Conservation (phyloP, 169 alveolate genomes). For the Plasmodium gaboni region DNA sequence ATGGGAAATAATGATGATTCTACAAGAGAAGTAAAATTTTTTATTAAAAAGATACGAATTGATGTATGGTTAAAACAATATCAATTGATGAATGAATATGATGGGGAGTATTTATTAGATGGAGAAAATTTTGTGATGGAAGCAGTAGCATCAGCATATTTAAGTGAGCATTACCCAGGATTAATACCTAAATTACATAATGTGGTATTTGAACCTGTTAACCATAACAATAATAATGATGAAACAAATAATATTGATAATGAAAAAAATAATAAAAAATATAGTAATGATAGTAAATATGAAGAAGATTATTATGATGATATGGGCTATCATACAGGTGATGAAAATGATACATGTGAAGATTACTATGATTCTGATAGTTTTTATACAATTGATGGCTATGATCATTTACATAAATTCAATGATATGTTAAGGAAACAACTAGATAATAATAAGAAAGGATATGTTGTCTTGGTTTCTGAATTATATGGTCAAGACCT, state of each 20-base stretch:
- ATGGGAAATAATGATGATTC: conserved; percentile 9
- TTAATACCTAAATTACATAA: conserved; percentile 82
- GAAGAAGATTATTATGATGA: too few species aligned
- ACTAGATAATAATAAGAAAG: conserved; percentile 56
- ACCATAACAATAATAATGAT: background rate
- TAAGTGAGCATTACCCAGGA: conserved; percentile 59
- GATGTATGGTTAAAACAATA: conserved; percentile 84
- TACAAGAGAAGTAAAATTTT: conserved; percentile 58
- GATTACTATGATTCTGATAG: too few species aligned
- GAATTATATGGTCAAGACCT: conserved; percentile 79
- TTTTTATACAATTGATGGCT: too few species aligned
- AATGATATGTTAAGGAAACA: conserved; percentile 28
- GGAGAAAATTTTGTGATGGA: conserved; percentile 88
- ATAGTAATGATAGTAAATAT: too few species aligned
- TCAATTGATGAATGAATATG: conserved; percentile 78
- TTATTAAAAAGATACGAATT: conserved; percentile 83
- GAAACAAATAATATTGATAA: too few species aligned
- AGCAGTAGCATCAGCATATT: conserved; percentile 84
- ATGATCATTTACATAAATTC: conserved; percentile 33
- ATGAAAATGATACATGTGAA: too few species aligned
- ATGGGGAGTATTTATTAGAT: conserved; percentile 85
- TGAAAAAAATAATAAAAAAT: too few species aligned
- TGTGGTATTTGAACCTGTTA: conserved; percentile 77
- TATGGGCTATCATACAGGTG: too few species aligned
- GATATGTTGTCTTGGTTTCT: conserved; percentile 78